These are phyloP conservation scores for Fusarium goolgardi DNA, from an alignment of 2,329 filamentous ascomycete species.

Conservation along the genomic window DNA sequence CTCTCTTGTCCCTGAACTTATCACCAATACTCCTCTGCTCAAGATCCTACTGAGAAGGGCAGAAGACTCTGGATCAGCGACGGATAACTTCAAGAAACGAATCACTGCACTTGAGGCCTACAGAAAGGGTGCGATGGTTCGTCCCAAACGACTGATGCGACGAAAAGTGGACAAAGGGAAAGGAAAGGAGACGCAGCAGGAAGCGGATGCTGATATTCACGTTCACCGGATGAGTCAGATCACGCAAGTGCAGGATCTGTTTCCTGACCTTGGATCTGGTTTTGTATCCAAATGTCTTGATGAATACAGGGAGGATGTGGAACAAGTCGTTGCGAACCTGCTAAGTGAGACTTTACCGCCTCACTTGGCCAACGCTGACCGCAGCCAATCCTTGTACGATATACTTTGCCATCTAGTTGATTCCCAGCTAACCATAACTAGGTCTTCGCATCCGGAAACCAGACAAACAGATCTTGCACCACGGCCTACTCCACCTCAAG, in stretches of 20 bases:
- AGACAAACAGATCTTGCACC: constrained; percentile 62
- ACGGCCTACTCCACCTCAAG: constrained; percentile 66
- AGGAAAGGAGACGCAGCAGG: constrained; percentile 54
- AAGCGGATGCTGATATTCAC: constrained; percentile 67
- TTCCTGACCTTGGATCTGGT: constrained; percentile 84
- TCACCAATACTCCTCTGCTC: constrained; percentile 82
- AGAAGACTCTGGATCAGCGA: constrained; percentile 61
- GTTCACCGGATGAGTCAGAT: constrained; percentile 86
- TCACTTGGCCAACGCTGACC: constrained; percentile 73
- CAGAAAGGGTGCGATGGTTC: constrained; percentile 65
- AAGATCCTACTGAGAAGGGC: constrained; percentile 69
- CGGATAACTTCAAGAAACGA: constrained; percentile 68
- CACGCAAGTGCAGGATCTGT: constrained; percentile 91
- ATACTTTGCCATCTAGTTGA: background rate
- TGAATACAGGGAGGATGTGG: constrained; percentile 80
- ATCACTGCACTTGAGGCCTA: constrained; percentile 70
- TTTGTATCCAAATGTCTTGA: constrained; percentile 85
- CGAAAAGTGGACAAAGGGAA: constrained; percentile 76
- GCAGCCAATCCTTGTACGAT: constrained; percentile 71
- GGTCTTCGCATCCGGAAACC: constrained; percentile 46
- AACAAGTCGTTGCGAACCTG: constrained; percentile 83
- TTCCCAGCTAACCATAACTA: constrained; percentile 40
- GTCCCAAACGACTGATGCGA: constrained; percentile 62
- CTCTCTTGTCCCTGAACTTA: constrained; percentile 82
- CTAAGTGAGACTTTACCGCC: constrained; percentile 80